Percentiles rank a stretch among this genome's conserved stretches.
These are phyloP conservation scores for Hysterium pulicare DNA, from an alignment of 2,329 filamentous ascomycete genomes.

Conservation along the genomic window DNA sequence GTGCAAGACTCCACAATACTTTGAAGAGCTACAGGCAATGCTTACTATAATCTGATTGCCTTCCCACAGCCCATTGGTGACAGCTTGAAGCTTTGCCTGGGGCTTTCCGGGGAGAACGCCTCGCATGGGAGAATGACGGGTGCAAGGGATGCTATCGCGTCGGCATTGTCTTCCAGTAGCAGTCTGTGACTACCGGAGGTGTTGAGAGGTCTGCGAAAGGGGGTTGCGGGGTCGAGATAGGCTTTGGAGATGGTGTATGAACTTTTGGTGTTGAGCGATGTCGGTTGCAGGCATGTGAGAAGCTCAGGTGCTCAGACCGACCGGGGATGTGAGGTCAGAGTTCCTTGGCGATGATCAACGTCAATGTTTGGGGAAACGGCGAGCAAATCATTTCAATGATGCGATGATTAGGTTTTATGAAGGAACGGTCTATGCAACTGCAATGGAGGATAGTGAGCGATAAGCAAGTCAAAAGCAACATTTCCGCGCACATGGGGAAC, in stretches of 20 bases:
- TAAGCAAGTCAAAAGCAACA: not conserved
- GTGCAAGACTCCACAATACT: too few relatives aligned
- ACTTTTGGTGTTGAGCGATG: slow-evolving; percentile 1
- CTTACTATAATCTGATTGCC: slow-evolving; percentile 69
- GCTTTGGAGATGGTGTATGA: not conserved
- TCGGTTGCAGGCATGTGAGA: slow-evolving; percentile 4
- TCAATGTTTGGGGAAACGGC: not conserved
- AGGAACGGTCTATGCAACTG: too few relatives aligned
- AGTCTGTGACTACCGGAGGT: not conserved
- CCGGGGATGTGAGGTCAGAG: not conserved
- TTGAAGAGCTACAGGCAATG: too few relatives aligned
- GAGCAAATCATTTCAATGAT: too few relatives aligned
- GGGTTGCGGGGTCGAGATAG: not conserved
- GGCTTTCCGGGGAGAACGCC: slow-evolving; percentile 76
- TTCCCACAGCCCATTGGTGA: slow-evolving; percentile 72
- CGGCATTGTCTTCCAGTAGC: slow-evolving; percentile 12
- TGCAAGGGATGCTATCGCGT: slow-evolving; percentile 18
- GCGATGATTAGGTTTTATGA: too few relatives aligned
- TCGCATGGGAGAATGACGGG: slow-evolving; percentile 55
- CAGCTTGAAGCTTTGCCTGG: slow-evolving; percentile 71
- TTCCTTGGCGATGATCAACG: not conserved
- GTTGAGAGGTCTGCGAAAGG: not conserved
- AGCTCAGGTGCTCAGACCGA: not conserved
- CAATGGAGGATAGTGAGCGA: too few relatives aligned
- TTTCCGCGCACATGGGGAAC: not conserved